Percentiles rank a stretch among this genome's conserved stretches.
These are phyloP conservation scores for Rhododendron henanense DNA, from an alignment of 148 eudicot genomes.

Conservation along the genomic window DNA sequence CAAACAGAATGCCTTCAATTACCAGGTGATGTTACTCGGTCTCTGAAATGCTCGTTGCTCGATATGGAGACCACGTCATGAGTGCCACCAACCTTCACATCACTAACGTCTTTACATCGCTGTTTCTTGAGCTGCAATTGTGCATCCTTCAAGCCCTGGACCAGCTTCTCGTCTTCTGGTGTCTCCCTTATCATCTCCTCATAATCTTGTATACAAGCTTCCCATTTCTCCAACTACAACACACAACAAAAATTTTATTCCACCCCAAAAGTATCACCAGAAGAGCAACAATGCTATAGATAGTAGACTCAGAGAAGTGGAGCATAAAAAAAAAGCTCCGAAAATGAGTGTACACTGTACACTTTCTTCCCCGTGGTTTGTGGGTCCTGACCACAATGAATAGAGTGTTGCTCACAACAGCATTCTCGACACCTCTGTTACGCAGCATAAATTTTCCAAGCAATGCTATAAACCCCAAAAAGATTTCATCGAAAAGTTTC, in stretches of 20 bases:
- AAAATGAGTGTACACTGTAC: neutral
- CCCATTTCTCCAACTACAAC: slow-evolving; percentile 69
- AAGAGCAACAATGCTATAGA: neutral
- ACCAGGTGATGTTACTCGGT: slow-evolving; percentile 37
- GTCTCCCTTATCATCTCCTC: slow-evolving; percentile 57
- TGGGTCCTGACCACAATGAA: neutral
- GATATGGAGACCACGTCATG: slow-evolving; percentile 32
- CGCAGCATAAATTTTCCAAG: neutral
- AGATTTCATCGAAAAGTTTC: neutral
- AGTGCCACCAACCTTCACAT: slow-evolving; percentile 21
- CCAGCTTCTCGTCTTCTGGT: slow-evolving; percentile 62
- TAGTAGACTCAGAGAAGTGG: too few species aligned
- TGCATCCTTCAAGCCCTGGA: slow-evolving; percentile 52
- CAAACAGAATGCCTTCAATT: neutral
- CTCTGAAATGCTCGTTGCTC: slow-evolving; percentile 46
- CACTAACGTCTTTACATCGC: slow-evolving; percentile 18
- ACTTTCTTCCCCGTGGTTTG: neutral
- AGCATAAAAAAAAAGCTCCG: neutral
- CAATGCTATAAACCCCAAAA: neutral
- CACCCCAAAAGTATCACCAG: neutral
- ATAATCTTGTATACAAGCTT: slow-evolving; percentile 63
- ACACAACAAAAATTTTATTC: neutral
- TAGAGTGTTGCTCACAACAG: neutral
- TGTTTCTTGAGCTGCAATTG: slow-evolving; percentile 39
- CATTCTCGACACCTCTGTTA: neutral